These are phyloP conservation scores for Phytophthora sp. DNA, from an alignment of 352 stramenopile species.

Conservation along the genomic window DNA sequence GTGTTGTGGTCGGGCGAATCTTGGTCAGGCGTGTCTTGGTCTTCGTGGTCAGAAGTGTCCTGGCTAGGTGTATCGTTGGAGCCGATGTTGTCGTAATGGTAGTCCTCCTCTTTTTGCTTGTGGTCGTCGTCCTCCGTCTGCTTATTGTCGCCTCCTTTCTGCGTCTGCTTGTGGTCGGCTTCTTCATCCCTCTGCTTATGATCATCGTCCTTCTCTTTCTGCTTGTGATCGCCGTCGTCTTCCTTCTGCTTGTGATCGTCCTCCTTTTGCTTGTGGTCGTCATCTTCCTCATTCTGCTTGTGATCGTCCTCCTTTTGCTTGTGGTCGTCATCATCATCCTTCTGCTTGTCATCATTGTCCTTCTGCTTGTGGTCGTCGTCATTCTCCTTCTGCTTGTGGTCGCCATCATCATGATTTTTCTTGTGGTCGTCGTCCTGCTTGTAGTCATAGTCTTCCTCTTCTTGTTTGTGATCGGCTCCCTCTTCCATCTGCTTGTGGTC, in stretches of 20 bases:
- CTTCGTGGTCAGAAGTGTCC: constrained; percentile 3
- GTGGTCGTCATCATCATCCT: neutral
- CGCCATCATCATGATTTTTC: neutral
- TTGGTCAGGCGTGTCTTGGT: constrained; percentile 6
- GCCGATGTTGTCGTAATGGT: neutral
- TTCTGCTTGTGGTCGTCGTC: constrained; percentile 2
- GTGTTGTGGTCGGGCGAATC: neutral
- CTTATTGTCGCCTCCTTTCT: too few relatives aligned
- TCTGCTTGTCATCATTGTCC: neutral
- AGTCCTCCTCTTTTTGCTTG: neutral
- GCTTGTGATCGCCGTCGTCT: neutral
- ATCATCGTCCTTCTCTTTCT: constrained; percentile 1
- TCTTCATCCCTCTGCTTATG: neutral
- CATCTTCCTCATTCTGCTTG: neutral
- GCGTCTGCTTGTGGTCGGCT: neutral
- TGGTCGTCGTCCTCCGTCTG: neutral
- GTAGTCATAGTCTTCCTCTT: neutral
- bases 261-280: constrained; percentile 1
- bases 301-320: neutral
- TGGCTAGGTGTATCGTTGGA: neutral
- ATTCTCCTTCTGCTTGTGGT: neutral
- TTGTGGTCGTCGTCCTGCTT: neutral
- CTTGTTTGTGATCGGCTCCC: neutral
- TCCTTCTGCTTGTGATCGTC: constrained; percentile 4
- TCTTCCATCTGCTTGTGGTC: constrained; percentile 3